A percentile compares a stretch with the other conserved stretches of the same genome.
These are phyloP conservation scores for Neurospora hispaniola DNA, from an alignment of 495 filamentous ascomycete genomes.

Conservation along the genomic window DNA sequence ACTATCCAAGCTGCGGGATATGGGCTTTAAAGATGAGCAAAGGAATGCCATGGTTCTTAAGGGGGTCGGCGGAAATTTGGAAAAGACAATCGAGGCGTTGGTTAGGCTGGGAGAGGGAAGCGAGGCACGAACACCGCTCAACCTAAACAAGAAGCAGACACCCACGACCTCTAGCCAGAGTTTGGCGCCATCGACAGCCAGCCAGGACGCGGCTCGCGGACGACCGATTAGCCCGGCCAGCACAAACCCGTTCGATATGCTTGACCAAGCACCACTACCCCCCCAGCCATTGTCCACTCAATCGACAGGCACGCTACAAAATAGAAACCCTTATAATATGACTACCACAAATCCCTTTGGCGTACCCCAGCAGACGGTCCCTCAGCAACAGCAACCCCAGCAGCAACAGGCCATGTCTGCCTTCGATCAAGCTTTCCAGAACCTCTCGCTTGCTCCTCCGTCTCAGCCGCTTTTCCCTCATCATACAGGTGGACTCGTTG, in stretches of 20 bases:
- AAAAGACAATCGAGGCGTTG: constrained; percentile 74
- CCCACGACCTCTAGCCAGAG: constrained; percentile 16
- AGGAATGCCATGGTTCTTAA: constrained; percentile 71
- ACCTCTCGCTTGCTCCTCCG: constrained; percentile 52
- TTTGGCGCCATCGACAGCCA: constrained; percentile 30
- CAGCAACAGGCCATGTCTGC: constrained; percentile 27
- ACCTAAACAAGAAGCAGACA: background rate
- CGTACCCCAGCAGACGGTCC: constrained; percentile 18
- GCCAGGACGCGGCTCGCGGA: constrained; percentile 18
- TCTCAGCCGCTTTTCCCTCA: constrained; percentile 66
- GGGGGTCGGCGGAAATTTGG: constrained; percentile 69
- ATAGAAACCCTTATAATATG: constrained; percentile 36
- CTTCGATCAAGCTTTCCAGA: constrained; percentile 60
- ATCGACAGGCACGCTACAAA: constrained; percentile 44
- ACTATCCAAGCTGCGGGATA: constrained; percentile 67
- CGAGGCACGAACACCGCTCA: background rate
- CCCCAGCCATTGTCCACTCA: constrained; percentile 46
- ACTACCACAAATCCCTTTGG: constrained; percentile 41
- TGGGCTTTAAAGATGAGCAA: constrained; percentile 85
- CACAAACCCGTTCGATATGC: constrained; percentile 59
- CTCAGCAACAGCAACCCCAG: background rate
- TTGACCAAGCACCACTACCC: constrained; percentile 27
- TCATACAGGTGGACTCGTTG: constrained; percentile 66
- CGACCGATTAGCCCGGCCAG: constrained; percentile 36
- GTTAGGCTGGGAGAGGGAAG: constrained; percentile 61